phyloP scores from a whole-genome alignment of 257 asterid genomes.

The Jacaranda copaia region DNA sequence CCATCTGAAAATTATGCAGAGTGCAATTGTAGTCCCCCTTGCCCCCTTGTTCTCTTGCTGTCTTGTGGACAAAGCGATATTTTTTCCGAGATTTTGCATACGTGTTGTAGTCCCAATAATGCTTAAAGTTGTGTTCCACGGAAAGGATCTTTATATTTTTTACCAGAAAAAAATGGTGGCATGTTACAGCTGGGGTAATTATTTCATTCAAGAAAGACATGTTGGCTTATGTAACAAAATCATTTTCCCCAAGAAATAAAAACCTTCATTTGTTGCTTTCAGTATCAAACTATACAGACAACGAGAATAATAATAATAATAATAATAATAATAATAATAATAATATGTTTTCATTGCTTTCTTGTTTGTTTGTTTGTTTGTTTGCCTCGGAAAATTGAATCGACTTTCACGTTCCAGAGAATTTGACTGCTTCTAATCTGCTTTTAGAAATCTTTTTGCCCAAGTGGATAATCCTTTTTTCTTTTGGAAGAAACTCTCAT shows the following conservation, averaged over 20 bases:
- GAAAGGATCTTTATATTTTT: conserved; percentile 27
- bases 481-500: not conserved
- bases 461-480: conserved; percentile 16
- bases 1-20: conserved; percentile 32
- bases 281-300: conserved; percentile 27
- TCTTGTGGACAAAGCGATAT: conserved; percentile 26
- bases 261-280: conserved; percentile 49
- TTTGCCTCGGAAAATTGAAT: conserved; percentile 43
- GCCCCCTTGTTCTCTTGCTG: conserved; percentile 31
- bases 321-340: too few relatives aligned
- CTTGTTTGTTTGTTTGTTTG: conserved; percentile 33
- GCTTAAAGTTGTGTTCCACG: conserved; percentile 18
- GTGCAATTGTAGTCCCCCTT: conserved; percentile 46
- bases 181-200: conserved; percentile 48
- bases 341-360: conserved; percentile 18
- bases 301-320: conserved; percentile 39
- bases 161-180: conserved; percentile 32
- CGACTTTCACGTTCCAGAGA: conserved; percentile 36
- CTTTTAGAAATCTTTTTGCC: conserved; percentile 8
- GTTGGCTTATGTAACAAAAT: conserved; percentile 36
- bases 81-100: conserved; percentile 24
- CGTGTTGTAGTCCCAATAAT: conserved; percentile 33
- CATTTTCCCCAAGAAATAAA: conserved; percentile 50
- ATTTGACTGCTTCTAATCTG: conserved; percentile 18
- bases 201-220: conserved; percentile 44